Base-by-base conservation (phyloP, 192 early-diverging fungal genomes). In the Chytriomyces confervae region DNA sequence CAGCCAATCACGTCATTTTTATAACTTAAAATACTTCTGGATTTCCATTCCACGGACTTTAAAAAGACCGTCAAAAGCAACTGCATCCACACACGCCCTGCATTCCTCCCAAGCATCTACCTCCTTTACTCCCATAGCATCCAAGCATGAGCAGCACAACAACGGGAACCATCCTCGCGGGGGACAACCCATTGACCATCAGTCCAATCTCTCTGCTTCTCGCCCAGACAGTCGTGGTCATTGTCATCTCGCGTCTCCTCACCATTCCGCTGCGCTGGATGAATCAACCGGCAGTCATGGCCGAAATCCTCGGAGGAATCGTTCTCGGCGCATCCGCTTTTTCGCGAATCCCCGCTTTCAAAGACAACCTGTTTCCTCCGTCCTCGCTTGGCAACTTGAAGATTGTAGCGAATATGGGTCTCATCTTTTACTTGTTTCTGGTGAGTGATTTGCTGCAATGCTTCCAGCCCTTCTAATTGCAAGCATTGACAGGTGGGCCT, bases 401-500 rank as follows among this genome's bases (percentile, higher is more conserved):
- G 57, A 61, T 61, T 61, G 57, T n/a, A 23, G 57, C 18, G 57
- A 61, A n/a, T 61, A 23, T n/a, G 57, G 23, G 23, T 18, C 18
- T n/a, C 18, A 18, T 61, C 2, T 18, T 23, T 18, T n/a, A 61
- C 23, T 18, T 61, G 18, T 18, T n/a, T 18, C 18, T n/a, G 18
- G 57, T n/a, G 18, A 18, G 57, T 36, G 57, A 5, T n/a, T 18
- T 18, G 57, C 23, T 23, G 18, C 2, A 5, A 18, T 61, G 57
- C 57, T 61, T 61, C 23, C 57, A 1, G 2, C 5, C 57, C 18
- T n/a, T 23, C 57, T 23, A 61, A n/a, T 18, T 5, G 5, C 18
- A 18, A 20, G 1, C 64, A 16, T 43, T 20, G 16, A 13, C 27
- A 66, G 64, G 27, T 96, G 44, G 95, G 95, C 5, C 82, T 96